Percentiles rank a stretch among this genome's conserved stretches.
Evolutionary conservation across 2,329 filamentous ascomycete species (phyloP).

Genomic region (Aspergillus calidoustus): DNA sequence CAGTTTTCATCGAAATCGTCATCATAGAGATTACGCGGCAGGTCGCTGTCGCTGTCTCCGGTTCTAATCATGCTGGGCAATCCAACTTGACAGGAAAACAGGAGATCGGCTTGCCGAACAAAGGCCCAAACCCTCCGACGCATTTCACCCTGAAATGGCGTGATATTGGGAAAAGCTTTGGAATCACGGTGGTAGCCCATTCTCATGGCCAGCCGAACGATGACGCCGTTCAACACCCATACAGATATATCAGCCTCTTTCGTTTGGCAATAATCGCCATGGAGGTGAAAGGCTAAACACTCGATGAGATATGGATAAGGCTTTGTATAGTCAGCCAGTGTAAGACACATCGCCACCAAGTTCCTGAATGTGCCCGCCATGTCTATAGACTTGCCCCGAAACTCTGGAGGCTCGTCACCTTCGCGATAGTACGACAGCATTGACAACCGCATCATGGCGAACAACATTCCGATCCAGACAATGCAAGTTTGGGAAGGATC

Average conservation of each 20-base stretch:
- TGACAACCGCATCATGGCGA: constrained; percentile 67
- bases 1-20: constrained; percentile 66
- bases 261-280: constrained; percentile 64
- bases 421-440: constrained; percentile 66
- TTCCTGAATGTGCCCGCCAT: constrained; percentile 53
- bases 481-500: constrained; percentile 61
- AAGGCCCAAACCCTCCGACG: constrained; percentile 55
- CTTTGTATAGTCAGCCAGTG: constrained; percentile 67
- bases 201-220: constrained; percentile 66
- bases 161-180: constrained; percentile 62
- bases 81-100: constrained; percentile 70
- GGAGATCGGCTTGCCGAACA: constrained; percentile 63
- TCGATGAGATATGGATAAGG: constrained; percentile 65
- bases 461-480: constrained; percentile 67
- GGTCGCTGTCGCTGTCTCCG: constrained; percentile 65
- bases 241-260: constrained; percentile 65
- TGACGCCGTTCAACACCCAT: constrained; percentile 63
- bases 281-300: constrained; percentile 64
- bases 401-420: constrained; percentile 67
- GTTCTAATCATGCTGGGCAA: constrained; percentile 68
- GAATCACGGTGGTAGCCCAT: constrained; percentile 70
- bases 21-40: constrained; percentile 67
- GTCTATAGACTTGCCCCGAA: constrained; percentile 59
- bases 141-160: constrained; percentile 66
- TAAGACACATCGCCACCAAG: constrained; percentile 66